Conservation (phyloP, 1,284 basidiomycete genomes). For the Pascua sp. region DNA sequence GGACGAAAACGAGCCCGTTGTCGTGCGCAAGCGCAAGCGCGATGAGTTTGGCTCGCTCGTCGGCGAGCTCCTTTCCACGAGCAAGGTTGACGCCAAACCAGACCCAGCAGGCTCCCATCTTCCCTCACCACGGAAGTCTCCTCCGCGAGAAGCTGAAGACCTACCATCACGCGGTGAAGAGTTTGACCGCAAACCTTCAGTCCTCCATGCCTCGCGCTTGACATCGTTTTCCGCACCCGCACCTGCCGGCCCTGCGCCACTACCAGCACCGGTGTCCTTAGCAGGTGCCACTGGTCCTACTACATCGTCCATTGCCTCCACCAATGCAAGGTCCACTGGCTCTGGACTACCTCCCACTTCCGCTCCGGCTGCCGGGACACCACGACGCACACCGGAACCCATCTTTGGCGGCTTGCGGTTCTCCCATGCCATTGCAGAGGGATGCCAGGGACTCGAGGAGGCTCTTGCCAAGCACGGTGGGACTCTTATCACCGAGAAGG, state of each 20-base stretch:
- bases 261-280: not conserved
- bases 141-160: not conserved
- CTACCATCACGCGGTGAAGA: constrained; percentile 1
- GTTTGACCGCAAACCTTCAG: constrained; percentile 27
- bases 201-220: constrained; percentile 34
- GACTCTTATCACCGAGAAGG: constrained; percentile 27
- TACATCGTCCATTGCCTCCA: no score
- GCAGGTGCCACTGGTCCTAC: not conserved
- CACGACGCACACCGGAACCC: not conserved
- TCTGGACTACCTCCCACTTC: no score
- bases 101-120: no score
- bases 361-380: not conserved
- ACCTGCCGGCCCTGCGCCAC: constrained; percentile 9
- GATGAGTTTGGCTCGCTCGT: constrained; percentile 31
- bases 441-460: constrained; percentile 32
- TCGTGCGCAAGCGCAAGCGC: constrained; percentile 31
- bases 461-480: constrained; percentile 36
- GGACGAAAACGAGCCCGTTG: constrained; percentile 29
- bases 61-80: constrained; percentile 35
- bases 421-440: constrained; percentile 36
- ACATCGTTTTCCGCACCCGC: constrained; percentile 22
- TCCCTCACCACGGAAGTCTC: no score
- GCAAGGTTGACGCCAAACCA: not conserved
- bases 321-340: no score
- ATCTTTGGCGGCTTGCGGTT: constrained; percentile 39